Base-by-base conservation (phyloP, 768 basidiomycete species). In the Astraeus odoratus region DNA sequence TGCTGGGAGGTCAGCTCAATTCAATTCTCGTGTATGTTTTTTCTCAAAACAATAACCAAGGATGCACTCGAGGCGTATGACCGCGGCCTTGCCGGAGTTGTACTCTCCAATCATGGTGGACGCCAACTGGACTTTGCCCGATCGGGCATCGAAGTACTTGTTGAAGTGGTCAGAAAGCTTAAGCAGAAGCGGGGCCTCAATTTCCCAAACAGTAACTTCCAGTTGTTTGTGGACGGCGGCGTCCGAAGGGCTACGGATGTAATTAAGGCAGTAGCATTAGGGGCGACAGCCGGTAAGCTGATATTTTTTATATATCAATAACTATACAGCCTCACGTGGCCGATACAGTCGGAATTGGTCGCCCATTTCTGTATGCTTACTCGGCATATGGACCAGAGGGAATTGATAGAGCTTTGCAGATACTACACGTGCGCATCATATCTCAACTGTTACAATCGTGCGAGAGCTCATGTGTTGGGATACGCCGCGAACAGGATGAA, bases 181-280 rank as follows among this genome's bases (percentile, higher is more conserved):
- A 77, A 77, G 49, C 74, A 72, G 59, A 72, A 72, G 45, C 75
- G 85, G 12, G 80, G 84, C 1, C 64, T 88, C 30, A 70, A 71
- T 19, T 88, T 89, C 65, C 86, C 89, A 2, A 87, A 89, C 42
- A 74, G 77, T 42, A 76, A 72, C 43, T 89, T 98, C 69, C 82
- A 91, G 57, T 69, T 98, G 25, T 89, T 86, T 56, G 76, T 92
- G 10, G 95, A 99, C 57, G 95, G 95, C n/a, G 96, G 95, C 44
- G 90, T 97, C 7, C 75, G 93, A 39, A 72, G 93, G 29, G 91
- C 93, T 1, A 90, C 85, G 9, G 91, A 95, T 60, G 83, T 93
- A 2, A 67, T 95, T 46, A 94, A 95, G 58, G 91, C 90, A 2
- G 59, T 93, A 39, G 90, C 90, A 0, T 69, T 94, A 12, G 92